Evolutionary conservation across 805 yeast species (phyloP).

Genomic region (Tetrapisispora fleetii): DNA sequence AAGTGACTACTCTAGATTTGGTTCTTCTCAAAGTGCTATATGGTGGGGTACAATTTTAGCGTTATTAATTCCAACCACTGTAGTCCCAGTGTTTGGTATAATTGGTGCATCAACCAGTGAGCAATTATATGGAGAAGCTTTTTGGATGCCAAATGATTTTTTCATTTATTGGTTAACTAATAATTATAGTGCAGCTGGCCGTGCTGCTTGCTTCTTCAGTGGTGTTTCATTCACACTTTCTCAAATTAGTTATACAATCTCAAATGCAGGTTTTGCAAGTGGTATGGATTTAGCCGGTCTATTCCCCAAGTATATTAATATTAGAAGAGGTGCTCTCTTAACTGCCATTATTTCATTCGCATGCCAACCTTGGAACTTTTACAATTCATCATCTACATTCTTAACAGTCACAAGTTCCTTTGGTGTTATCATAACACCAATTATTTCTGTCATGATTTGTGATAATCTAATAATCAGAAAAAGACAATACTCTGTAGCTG

Average conservation of each 20-base stretch:
- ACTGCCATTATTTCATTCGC: conserved; percentile 31
- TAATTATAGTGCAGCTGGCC: conserved; percentile 28
- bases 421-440: conserved; percentile 32
- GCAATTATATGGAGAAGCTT: conserved; percentile 28
- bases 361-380: conserved; percentile 33
- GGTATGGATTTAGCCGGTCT: conserved; percentile 37
- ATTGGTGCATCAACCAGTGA: conserved; percentile 33
- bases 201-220: conserved; percentile 34
- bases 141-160: conserved; percentile 33
- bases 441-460: conserved; percentile 32
- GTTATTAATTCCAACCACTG: conserved; percentile 30
- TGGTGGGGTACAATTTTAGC: conserved; percentile 29
- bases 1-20: conserved; percentile 33
- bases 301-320: conserved; percentile 32
- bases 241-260: conserved; percentile 33
- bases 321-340: conserved; percentile 33
- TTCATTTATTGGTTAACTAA: conserved; percentile 22
- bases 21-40: conserved; percentile 26
- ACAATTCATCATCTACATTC: conserved; percentile 30
- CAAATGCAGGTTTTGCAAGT: conserved; percentile 34
- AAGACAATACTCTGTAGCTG: conserved; percentile 28
- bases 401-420: conserved; percentile 32
- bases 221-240: conserved; percentile 32
- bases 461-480: conserved; percentile 34
- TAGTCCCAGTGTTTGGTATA: conserved; percentile 37